phyloP scores from a whole-genome alignment of 768 basidiomycete species.

The Calocera viscosa region DNA sequence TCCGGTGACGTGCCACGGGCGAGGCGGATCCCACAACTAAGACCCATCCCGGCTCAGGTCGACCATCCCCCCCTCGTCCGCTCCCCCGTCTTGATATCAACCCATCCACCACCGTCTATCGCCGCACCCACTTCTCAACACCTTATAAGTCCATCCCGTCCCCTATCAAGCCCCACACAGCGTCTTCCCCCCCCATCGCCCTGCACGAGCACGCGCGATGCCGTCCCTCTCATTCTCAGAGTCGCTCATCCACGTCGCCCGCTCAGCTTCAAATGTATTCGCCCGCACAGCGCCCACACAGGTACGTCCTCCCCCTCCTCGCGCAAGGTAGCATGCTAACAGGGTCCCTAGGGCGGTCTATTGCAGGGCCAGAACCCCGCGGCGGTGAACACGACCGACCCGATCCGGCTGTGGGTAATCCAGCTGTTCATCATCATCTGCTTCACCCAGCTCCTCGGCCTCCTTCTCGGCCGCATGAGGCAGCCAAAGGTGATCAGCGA shows the following conservation, averaged over 20 bases:
- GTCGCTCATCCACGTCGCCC: background rate
- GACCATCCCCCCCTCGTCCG: too few relatives aligned
- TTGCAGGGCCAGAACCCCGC: conserved; percentile 66
- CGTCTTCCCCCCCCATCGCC: background rate
- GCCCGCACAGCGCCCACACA: background rate
- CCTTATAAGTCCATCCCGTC: too few relatives aligned
- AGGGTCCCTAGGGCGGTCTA: conserved; percentile 48
- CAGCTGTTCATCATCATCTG: conserved; percentile 69
- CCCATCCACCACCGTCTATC: too few relatives aligned
- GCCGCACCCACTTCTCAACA: too few relatives aligned
- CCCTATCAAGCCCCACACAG: background rate
- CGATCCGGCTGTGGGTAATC: conserved; percentile 63
- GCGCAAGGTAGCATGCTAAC: conserved; percentile 5
- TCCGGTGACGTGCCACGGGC: too few relatives aligned
- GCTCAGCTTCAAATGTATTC: background rate
- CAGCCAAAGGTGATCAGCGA: conserved; percentile 94
- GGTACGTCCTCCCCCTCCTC: background rate
- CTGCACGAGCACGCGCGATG: background rate
- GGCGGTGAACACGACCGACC: conserved; percentile 48
- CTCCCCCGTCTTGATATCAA: too few relatives aligned
- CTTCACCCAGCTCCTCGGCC: conserved; percentile 61
- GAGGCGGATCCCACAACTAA: too few relatives aligned
- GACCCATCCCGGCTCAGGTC: too few relatives aligned
- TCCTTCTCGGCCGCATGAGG: conserved; percentile 51
- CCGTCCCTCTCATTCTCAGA: background rate